Base-by-base conservation (phyloP, 805 yeast species). In the Monosporozyma siamensis region DNA sequence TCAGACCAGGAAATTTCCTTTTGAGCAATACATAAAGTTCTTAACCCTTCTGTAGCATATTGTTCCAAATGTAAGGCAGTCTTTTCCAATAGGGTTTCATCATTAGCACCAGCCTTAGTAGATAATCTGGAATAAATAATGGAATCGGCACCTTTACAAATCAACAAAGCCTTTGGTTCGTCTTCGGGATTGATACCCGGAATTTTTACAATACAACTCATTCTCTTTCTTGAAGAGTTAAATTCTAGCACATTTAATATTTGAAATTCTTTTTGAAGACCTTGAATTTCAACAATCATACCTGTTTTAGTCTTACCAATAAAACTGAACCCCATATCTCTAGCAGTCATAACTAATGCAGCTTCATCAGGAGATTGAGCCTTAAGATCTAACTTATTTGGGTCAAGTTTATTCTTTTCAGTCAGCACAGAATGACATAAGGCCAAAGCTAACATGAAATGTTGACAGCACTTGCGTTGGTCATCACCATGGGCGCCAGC, bases 341-440 rank as follows among this genome's bases (percentile, higher is more conserved):
- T 72, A 0, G 92, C 92, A 17, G 92, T 82, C 12, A 80, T 80
- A 12, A 84, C 94, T 44, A 84, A 70, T 0, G 94, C 92, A 22
- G 89, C 88, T 62, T 84, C 94, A 68, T 84, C 94, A 0, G 94
- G 94, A 21, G 88, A 80, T 58, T 83, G 92, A 0, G 92, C 92
- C 53, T 81, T 80, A 30, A 82, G 63, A 21, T 75, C 66, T 40
- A 73, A 51, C 46, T 71, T 78, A 1, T 65, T 71, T 2, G 85
- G 78, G 50, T 77, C 70, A 21, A 70, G 69, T 31, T 78, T 79
- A 47, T 80, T 78, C 30, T 74, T 72, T 53, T 84, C 94, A 23
- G 78, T 74, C 35, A 84, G 60, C 20, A 84, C 92, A 42, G 89
- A 78, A 56, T 84, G 92, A 65, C 94, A 84, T 26, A 84, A 65